Percentiles rank a stretch among this genome's conserved stretches.
phyloP scores from a whole-genome alignment of 345 rosid genomes.

The Euphorbia tirucalli region DNA sequence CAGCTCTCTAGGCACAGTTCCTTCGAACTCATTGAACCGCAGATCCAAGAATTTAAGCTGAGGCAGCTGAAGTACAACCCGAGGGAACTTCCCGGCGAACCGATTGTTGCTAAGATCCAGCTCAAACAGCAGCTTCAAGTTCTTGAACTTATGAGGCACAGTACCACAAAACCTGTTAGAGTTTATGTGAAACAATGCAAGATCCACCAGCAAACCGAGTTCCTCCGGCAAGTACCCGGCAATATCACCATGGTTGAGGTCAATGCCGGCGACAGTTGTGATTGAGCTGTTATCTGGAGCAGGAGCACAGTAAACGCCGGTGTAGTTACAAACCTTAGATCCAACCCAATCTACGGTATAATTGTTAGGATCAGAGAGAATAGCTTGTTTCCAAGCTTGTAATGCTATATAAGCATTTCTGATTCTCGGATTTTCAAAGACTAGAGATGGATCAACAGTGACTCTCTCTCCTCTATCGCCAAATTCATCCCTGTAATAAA shows the following conservation, averaged over 20 bases:
- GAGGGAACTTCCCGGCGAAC: constrained; percentile 25
- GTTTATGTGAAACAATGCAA: constrained; percentile 30
- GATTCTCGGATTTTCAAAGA: constrained; percentile 19
- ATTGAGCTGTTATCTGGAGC: constrained; percentile 14
- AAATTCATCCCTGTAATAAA: constrained; percentile 78
- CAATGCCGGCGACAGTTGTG: constrained; percentile 27
- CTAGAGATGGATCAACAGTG: constrained; percentile 44
- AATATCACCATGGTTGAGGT: constrained; percentile 29
- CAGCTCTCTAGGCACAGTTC: constrained; percentile 20
- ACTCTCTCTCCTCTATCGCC: constrained; percentile 83
- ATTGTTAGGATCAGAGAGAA: constrained; percentile 24
- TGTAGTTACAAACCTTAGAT: constrained; percentile 18
- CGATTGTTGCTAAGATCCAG: constrained; percentile 31
- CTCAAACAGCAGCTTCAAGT: constrained; percentile 19
- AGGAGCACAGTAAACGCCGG: constrained; percentile 20
- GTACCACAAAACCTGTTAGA: constrained; percentile 32
- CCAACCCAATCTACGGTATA: constrained; percentile 24
- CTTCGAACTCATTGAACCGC: constrained; percentile 28
- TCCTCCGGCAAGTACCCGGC: constrained; percentile 30
- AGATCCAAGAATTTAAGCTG: constrained; percentile 24
- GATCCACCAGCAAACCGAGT: constrained; percentile 23
- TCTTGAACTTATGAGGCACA: constrained; percentile 12
- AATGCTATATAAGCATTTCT: constrained; percentile 28
- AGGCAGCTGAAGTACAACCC: constrained; percentile 15
- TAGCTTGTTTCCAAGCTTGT: constrained; percentile 28